phyloP scores from a whole-genome alignment of 2,329 filamentous ascomycete species.

The Teratosphaeria zuluensis region DNA sequence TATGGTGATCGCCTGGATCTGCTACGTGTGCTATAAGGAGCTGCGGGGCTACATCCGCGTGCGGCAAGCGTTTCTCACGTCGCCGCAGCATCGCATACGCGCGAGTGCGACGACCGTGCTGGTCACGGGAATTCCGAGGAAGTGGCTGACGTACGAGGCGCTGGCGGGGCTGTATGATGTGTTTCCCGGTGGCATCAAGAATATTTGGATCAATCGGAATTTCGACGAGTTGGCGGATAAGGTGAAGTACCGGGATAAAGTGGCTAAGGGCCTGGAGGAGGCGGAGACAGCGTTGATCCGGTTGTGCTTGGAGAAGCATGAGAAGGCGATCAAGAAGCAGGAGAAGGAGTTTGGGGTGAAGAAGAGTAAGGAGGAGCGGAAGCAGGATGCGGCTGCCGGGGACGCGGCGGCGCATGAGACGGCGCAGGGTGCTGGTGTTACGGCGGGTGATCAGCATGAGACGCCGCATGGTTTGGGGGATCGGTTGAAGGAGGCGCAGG shows the following conservation, averaged over 20 bases:
- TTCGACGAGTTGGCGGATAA: slow-evolving; percentile 76
- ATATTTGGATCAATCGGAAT: slow-evolving; percentile 94
- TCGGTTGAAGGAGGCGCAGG: slow-evolving; percentile 15
- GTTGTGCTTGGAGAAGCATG: slow-evolving; percentile 65
- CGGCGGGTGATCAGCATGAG: slow-evolving; percentile 22
- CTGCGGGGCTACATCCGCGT: slow-evolving; percentile 82
- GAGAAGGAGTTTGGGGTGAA: slow-evolving; percentile 38
- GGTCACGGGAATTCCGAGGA: slow-evolving; percentile 78
- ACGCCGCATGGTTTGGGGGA: slow-evolving; percentile 21
- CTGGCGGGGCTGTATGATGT: slow-evolving; percentile 83
- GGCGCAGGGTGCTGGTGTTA: slow-evolving; percentile 22
- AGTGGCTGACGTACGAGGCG: slow-evolving; percentile 80
- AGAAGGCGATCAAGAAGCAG: slow-evolving; percentile 47
- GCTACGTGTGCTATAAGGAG: slow-evolving; percentile 78
- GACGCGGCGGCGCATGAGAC: slow-evolving; percentile 22
- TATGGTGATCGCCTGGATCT: slow-evolving; percentile 70
- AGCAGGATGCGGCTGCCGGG: slow-evolving; percentile 14
- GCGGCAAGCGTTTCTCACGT: slow-evolving; percentile 87
- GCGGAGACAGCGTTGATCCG: slow-evolving; percentile 81
- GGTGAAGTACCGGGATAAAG: slow-evolving; percentile 60
- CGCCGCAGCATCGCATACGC: slow-evolving; percentile 82
- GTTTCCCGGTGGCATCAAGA: slow-evolving; percentile 87
- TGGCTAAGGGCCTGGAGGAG: slow-evolving; percentile 63
- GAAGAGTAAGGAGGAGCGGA: slow-evolving; percentile 32
- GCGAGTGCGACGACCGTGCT: slow-evolving; percentile 94